phyloP scores from a whole-genome alignment of 345 rosid species.

The Ceriops decandra region DNA sequence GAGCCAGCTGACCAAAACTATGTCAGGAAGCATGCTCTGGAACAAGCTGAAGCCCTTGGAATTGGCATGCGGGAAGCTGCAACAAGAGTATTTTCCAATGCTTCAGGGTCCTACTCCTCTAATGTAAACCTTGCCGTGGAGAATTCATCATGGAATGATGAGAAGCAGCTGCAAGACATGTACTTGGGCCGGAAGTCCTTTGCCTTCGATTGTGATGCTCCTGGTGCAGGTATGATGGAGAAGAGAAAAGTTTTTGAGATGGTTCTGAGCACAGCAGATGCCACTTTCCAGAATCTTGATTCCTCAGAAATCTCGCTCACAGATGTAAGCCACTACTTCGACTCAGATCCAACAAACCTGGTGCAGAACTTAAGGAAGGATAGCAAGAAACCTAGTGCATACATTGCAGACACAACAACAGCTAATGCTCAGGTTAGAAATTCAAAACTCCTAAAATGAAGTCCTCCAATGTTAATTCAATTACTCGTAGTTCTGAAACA shows the following conservation, averaged over 20 bases:
- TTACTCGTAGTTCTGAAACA: background rate
- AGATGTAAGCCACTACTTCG: conserved; percentile 97
- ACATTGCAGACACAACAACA: conserved; percentile 94
- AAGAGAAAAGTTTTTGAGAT: conserved; percentile 85
- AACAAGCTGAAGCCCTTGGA: conserved; percentile 84
- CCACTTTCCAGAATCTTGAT: conserved; percentile 96
- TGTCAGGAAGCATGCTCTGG: conserved; percentile 85
- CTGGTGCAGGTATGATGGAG: conserved; percentile 94
- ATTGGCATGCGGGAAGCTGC: conserved; percentile 85
- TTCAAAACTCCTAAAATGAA: no score
- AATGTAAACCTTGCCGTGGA: conserved; percentile 91
- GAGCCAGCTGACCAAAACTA: conserved; percentile 83
- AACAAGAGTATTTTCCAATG: conserved; percentile 91
- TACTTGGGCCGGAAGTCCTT: conserved; percentile 95
- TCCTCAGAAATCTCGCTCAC: conserved; percentile 95
- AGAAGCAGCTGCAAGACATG: conserved; percentile 99
- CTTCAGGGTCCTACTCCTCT: conserved; percentile 96
- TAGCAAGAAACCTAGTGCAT: conserved; percentile 84
- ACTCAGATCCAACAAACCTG: conserved; percentile 90
- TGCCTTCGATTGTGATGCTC: conserved; percentile 91
- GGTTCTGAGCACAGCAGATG: conserved; percentile 94
- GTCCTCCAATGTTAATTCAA: background rate
- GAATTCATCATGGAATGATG: conserved; percentile 99
- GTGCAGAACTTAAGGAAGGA: conserved; percentile 93
- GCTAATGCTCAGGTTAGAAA: conserved; percentile 86